These are phyloP conservation scores for Ilyonectria robusta DNA, from an alignment of 2,329 filamentous ascomycete genomes.

Conservation along the genomic window DNA sequence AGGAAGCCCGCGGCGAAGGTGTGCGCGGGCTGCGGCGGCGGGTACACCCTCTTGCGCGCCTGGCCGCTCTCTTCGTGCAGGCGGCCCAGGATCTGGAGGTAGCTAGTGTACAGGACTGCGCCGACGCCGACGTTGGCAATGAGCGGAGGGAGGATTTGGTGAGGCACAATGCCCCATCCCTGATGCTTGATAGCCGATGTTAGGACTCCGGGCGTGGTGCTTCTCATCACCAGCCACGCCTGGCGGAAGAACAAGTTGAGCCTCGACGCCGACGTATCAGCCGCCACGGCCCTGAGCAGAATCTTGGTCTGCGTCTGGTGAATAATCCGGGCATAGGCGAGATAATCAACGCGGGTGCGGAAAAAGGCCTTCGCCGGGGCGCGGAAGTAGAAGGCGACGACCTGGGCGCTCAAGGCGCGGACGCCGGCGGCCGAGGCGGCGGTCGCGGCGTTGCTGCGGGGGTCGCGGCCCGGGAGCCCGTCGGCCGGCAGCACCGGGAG, in stretches of 20 bases:
- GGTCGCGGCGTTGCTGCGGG: conserved; percentile 69
- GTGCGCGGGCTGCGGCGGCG: conserved; percentile 73
- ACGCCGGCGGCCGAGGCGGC: conserved; percentile 90
- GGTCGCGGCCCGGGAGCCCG: conserved; percentile 60
- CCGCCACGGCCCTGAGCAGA: conserved; percentile 54
- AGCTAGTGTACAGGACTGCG: conserved; percentile 81
- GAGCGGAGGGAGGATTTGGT: conserved; percentile 83
- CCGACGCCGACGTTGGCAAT: conserved; percentile 82
- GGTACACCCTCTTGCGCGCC: conserved; percentile 75
- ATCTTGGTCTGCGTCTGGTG: conserved; percentile 62
- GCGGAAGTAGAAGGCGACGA: conserved; percentile 92
- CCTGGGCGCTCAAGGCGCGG: conserved; percentile 85
- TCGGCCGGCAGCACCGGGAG: conserved; percentile 63
- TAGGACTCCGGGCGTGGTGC: conserved; percentile 79
- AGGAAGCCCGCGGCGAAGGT: conserved; percentile 80
- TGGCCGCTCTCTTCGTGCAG: conserved; percentile 75
- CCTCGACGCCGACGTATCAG: conserved; percentile 52
- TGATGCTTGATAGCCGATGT: conserved; percentile 77
- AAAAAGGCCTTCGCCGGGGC: conserved; percentile 95
- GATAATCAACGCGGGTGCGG: conserved; percentile 88
- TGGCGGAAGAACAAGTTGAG: conserved; percentile 54
- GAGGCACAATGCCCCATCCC: conserved; percentile 81
- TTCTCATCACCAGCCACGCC: conserved; percentile 66
- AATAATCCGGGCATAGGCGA: conserved; percentile 69
- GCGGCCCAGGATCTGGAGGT: conserved; percentile 77